Evolutionary conservation across 805 yeast genomes (phyloP), one percentile per base, ranked within the genome.

Genomic region (Spathaspora hagerdaliae): DNA sequence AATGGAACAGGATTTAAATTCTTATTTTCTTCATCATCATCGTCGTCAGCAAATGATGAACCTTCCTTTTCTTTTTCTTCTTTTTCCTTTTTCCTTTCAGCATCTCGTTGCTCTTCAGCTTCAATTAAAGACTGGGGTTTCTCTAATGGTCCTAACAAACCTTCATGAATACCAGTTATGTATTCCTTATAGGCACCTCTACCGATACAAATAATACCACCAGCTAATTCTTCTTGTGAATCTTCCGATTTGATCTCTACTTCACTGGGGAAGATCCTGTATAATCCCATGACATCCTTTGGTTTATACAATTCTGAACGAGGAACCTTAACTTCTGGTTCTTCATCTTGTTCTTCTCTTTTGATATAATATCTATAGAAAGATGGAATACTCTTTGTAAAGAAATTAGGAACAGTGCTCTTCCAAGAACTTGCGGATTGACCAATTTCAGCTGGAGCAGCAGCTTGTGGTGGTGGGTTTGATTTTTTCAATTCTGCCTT

Each of bases 181-280:
- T 89, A 94, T 71, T 94, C 99, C 63, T 92, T 92, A 63, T 79
- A 94, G 0, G 97, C 92, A 46, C 99, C 99, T 61, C 99, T 77
- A 5, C 99, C 99, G 26, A 94, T 69, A 60, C 97, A 87, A 15
- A 94, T 77, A 10, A 90, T 84, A 38, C 98, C 99, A 26, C 97
- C 97, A 7, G 83, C 78, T 11, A 60, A 59, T 2, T 79, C 75
- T 31, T 73, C 71, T 2, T 36, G 34, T 4, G 66, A 72, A 31
- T 71, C 63, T 1, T 81, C 71, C 57, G 82, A 83, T 43, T 81
- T 77, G 43, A 64, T 60, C 0, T 63, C 56, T 7, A 69, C 41
- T 9, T 66, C 52, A 32, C 36, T 33, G 1, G 64, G 55, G n/a
- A 60, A 44, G 6, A 62, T 36, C 19, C 57, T 58, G 57, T 78